Conservation (phyloP, 2,329 filamentous ascomycete species). For the Diaporthe australafricana region DNA sequence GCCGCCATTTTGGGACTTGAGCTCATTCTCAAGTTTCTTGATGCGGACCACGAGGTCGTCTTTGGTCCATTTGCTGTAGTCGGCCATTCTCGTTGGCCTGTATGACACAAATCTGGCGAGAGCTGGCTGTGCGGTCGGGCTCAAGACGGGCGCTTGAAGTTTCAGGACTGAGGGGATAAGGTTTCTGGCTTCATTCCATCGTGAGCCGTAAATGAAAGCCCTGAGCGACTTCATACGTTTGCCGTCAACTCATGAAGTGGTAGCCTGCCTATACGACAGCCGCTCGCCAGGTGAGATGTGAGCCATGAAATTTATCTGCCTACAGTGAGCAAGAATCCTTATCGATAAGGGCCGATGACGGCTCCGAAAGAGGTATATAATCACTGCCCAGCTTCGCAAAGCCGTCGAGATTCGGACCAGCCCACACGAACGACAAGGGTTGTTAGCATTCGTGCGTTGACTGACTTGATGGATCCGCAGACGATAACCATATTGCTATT, state of each 20-base stretch:
- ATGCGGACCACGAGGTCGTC: slow-evolving; percentile 77
- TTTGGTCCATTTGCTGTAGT: slow-evolving; percentile 76
- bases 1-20: slow-evolving; percentile 51
- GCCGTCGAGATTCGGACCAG: background rate
- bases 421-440: background rate
- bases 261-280: background rate
- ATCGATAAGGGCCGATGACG: slow-evolving; percentile 36
- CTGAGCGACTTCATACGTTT: slow-evolving; percentile 30
- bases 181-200: slow-evolving; percentile 31
- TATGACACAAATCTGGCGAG: background rate
- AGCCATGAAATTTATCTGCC: slow-evolving; percentile 28
- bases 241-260: slow-evolving; percentile 19
- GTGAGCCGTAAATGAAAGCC: background rate
- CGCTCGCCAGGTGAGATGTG: background rate
- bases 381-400: background rate
- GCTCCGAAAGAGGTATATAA: slow-evolving; percentile 17
- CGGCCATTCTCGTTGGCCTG: slow-evolving; percentile 36
- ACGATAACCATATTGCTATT: slow-evolving; percentile 66
- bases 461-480: slow-evolving; percentile 57
- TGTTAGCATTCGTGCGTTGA: slow-evolving; percentile 25
- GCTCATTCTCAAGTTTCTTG: slow-evolving; percentile 73
- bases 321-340: slow-evolving; percentile 34
- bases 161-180: background rate
- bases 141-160: background rate
- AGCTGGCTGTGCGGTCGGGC: background rate